Percentiles rank a stretch among this genome's conserved stretches.
Evolutionary conservation across 1,284 basidiomycete genomes (phyloP).

Genomic region (Inonotus hispidus): DNA sequence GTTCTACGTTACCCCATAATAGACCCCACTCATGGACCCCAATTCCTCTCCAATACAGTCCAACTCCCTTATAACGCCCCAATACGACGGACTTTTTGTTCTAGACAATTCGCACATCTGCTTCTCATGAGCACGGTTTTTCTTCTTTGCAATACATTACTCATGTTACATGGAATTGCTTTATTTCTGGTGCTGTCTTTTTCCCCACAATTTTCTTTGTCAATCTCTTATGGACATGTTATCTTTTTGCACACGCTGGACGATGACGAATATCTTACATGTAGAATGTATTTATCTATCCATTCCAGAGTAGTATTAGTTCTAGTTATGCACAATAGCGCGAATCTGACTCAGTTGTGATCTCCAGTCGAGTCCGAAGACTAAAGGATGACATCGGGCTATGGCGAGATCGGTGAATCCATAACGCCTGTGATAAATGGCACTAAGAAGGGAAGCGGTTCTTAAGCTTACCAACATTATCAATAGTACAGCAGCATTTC

Average conservation of each 20-base stretch:
- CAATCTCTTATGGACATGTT: background rate
- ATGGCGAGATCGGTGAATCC: background rate
- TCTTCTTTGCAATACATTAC: background rate
- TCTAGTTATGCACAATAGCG: background rate
- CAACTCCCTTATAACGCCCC: background rate
- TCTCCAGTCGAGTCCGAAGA: too few relatives aligned
- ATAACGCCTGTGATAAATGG: conserved; percentile 1
- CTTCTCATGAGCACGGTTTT: background rate
- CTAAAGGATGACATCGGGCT: background rate
- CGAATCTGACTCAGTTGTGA: too few relatives aligned
- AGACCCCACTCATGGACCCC: background rate
- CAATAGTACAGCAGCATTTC: background rate
- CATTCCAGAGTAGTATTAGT: background rate
- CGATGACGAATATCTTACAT: background rate
- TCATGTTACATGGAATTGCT: background rate
- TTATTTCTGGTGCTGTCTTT: background rate
- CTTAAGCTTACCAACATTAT: background rate
- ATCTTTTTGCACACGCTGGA: background rate
- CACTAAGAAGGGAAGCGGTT: background rate
- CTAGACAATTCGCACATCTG: conserved; percentile 1
- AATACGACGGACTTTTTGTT: background rate
- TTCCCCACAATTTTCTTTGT: background rate
- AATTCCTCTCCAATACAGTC: background rate
- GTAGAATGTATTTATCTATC: background rate
- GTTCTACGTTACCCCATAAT: conserved; percentile 14